Base-by-base conservation (phyloP, 2,329 filamentous ascomycete genomes). In the Claviceps cyperi region DNA sequence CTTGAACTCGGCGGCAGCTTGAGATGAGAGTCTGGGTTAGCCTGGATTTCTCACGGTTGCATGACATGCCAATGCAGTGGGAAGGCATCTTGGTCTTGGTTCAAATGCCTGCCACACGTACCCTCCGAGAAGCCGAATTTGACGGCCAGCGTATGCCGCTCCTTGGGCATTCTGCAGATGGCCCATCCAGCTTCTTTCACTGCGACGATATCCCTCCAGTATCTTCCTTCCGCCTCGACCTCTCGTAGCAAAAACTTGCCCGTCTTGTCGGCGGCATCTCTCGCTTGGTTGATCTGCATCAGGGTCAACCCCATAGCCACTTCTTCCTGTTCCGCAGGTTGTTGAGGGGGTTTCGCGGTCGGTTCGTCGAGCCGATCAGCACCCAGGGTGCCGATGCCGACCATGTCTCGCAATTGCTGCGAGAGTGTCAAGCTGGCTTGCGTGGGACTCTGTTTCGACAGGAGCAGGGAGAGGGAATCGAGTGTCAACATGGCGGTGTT, bases 141-240 rank as follows among this genome's bases (percentile, higher is more conserved):
- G 37, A 97, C 91, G 19, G 84, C 89, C 47, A 97, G 73, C 0
- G 81, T 82, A 57, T 86, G 80, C 47, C 75, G 74, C 57, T 91
- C 82, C 6, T 81, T 73, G 0, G 88, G 87, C 40, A 92, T 70
- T 46, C 84, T 78, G 57, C 84, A 91, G 17, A 97, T 71, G 19
- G 85, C 83, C 91, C 92, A 98, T 4, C 90, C 89, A 50, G 81
- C 83, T 56, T 88, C 79, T 55, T 84, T 88, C 43, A 97, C 81
- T 9, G 81, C 78, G 45, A 94, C 70, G 2, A 97, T 77, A 58
- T 94, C 84, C 50, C 84, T 77, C 92, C 92, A 98, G 65, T 94
- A 98, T 58, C 77, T 83, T 2, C 82, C 83, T 69, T 98, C 92
- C 32, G 80, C 78, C 9, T 78, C 75, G 36, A 94, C 84, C 63